phyloP scores from a whole-genome alignment of 1,284 basidiomycete species.

The Ganoderma resinaceum region DNA sequence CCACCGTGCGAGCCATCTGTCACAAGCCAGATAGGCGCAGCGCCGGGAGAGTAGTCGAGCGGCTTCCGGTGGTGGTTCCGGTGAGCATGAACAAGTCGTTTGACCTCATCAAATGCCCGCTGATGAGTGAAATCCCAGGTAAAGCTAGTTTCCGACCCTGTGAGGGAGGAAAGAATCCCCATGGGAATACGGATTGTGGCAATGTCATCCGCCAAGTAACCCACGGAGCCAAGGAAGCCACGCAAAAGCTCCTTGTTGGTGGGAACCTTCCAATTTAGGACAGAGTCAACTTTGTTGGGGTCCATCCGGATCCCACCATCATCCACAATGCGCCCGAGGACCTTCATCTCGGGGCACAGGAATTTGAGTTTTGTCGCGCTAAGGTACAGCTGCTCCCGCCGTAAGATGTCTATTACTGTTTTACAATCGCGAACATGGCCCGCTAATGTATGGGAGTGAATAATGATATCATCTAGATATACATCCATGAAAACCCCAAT shows the following conservation, averaged over 20 bases:
- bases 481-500: constrained; percentile 37
- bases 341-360: constrained; percentile 30
- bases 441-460: constrained; percentile 35
- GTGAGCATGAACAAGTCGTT: constrained; percentile 26
- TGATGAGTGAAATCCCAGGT: constrained; percentile 35
- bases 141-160: constrained; percentile 17
- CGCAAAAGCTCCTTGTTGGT: not conserved
- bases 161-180: constrained; percentile 25
- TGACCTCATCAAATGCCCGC: constrained; percentile 37
- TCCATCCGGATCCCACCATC: constrained; percentile 39
- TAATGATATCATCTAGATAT: constrained; percentile 28
- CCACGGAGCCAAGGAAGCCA: not conserved
- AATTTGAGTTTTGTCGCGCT: constrained; percentile 38
- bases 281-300: constrained; percentile 33
- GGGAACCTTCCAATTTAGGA: not conserved
- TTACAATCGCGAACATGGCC: constrained; percentile 38
- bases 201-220: constrained; percentile 26
- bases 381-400: constrained; percentile 34
- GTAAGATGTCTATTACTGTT: constrained; percentile 32
- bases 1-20: constrained; percentile 24
- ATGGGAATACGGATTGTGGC: constrained; percentile 29
- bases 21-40: constrained; percentile 25
- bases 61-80: constrained; percentile 27
- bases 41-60: constrained; percentile 28
- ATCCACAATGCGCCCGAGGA: constrained; percentile 41